A percentile compares a stretch with the other conserved stretches of the same genome.
phyloP scores from a whole-genome alignment of 306 rosid species.

The Quercus glauca region DNA sequence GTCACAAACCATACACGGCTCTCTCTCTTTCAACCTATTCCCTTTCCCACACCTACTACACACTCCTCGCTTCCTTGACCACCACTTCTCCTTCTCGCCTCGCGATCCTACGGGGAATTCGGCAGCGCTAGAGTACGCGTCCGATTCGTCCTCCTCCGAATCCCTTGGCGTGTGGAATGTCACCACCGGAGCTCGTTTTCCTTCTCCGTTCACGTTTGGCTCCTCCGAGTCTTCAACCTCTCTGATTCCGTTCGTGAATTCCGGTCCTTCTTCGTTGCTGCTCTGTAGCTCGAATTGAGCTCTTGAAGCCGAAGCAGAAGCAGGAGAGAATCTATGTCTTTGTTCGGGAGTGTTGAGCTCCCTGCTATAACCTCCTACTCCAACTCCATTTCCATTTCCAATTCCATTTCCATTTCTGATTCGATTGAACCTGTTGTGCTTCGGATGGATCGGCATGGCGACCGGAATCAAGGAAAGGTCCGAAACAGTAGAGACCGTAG shows the following conservation, averaged over 20 bases:
- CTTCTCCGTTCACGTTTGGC: constrained; percentile 16
- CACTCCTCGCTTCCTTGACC: constrained; percentile 43
- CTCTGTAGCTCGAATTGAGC: constrained; percentile 40
- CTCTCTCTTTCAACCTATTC: constrained; percentile 76
- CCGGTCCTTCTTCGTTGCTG: constrained; percentile 21
- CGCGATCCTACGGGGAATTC: constrained; percentile 49
- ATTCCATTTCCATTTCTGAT: constrained; percentile 51
- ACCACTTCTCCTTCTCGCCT: constrained; percentile 2
- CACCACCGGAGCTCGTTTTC: constrained; percentile 47
- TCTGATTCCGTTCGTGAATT: constrained; percentile 29
- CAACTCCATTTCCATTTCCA: background rate
- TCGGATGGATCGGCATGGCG: constrained; percentile 48
- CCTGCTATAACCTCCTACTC: background rate
- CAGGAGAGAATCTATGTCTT: constrained; percentile 55
- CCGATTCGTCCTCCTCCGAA: constrained; percentile 52
- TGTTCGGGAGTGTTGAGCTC: constrained; percentile 42
- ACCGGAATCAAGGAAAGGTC: constrained; percentile 50
- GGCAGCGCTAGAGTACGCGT: constrained; percentile 58
- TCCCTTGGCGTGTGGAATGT: constrained; percentile 62
- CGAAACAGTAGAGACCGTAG: constrained; percentile 34
- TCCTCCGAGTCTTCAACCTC: constrained; percentile 28
- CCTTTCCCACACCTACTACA: constrained; percentile 70
- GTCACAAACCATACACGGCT: constrained; percentile 77
- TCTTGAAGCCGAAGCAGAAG: constrained; percentile 48
- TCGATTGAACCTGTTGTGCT: constrained; percentile 40